phyloP scores from a whole-genome alignment of 2,329 filamentous ascomycete genomes.

The Fusarium burgessii region DNA sequence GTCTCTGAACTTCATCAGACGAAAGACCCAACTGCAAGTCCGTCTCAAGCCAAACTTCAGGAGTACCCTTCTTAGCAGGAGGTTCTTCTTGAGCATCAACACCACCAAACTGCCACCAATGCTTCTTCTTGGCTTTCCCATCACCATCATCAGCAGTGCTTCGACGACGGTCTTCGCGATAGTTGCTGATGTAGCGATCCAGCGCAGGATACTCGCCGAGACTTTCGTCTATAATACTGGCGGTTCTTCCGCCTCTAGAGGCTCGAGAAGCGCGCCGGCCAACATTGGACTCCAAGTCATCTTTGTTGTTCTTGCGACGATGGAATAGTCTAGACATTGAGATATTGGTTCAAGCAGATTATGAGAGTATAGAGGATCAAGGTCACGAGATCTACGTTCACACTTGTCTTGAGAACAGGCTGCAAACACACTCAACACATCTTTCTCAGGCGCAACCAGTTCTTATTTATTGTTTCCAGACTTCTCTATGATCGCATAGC shows the following conservation, averaged over 20 bases:
- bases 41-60: conserved; percentile 30
- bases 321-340: conserved; percentile 24
- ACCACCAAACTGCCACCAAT: conserved; percentile 32
- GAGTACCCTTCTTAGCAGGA: conserved; percentile 5
- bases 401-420: conserved; percentile 1
- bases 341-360: background rate
- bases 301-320: conserved; percentile 23
- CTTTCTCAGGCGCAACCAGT: background rate
- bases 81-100: background rate
- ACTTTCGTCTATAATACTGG: conserved; percentile 19
- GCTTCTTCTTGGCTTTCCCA: conserved; percentile 27
- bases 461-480: background rate
- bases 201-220: conserved; percentile 30
- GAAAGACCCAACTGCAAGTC: conserved; percentile 15
- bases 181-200: conserved; percentile 32
- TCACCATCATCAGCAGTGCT: conserved; percentile 9
- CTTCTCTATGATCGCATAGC: background rate
- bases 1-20: conserved; percentile 20
- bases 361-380: background rate
- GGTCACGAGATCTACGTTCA: background rate
- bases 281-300: conserved; percentile 24
- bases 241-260: conserved; percentile 12
- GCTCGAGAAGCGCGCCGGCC: conserved; percentile 22
- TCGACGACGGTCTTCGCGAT: conserved; percentile 32
- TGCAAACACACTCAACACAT: background rate